These are phyloP conservation scores for Cytidiella melzeri DNA, from an alignment of 768 basidiomycete species.

Conservation along the genomic window DNA sequence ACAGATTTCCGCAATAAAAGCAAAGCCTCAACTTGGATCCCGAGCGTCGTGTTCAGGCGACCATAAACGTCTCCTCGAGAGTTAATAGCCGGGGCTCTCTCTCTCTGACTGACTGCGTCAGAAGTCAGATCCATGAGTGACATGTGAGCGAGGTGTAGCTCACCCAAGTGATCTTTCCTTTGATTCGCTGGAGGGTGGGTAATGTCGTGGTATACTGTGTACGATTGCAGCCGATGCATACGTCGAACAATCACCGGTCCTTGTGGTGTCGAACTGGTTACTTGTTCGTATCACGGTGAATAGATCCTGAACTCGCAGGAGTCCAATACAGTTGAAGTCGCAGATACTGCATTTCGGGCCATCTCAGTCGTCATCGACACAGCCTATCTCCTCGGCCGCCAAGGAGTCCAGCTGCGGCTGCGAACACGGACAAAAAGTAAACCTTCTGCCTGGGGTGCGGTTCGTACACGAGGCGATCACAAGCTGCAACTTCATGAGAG, in stretches of 20 bases:
- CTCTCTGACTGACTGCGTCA: background rate
- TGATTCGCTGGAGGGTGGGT: background rate
- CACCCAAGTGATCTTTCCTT: background rate
- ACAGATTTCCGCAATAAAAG: too few species aligned
- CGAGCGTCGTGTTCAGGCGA: too few species aligned
- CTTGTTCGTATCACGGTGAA: background rate
- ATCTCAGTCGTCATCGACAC: background rate
- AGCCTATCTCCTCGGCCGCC: slow-evolving; percentile 5
- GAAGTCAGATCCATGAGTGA: background rate
- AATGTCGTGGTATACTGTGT: background rate
- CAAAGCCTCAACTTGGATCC: too few species aligned
- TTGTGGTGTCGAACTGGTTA: background rate
- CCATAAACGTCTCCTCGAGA: too few species aligned
- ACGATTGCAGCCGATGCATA: background rate
- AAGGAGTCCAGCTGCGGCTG: background rate
- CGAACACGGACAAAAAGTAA: background rate
- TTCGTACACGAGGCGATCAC: background rate
- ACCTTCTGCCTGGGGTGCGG: background rate
- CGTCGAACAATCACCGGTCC: background rate
- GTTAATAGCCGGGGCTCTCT: slow-evolving; percentile 1
- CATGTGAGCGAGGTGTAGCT: background rate
- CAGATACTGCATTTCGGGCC: background rate
- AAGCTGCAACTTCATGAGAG: background rate
- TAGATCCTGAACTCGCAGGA: background rate
- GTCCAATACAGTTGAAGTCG: background rate